Base-by-base conservation (phyloP, 2,329 filamentous ascomycete genomes). In the Ploettnerulaceae sp. region DNA sequence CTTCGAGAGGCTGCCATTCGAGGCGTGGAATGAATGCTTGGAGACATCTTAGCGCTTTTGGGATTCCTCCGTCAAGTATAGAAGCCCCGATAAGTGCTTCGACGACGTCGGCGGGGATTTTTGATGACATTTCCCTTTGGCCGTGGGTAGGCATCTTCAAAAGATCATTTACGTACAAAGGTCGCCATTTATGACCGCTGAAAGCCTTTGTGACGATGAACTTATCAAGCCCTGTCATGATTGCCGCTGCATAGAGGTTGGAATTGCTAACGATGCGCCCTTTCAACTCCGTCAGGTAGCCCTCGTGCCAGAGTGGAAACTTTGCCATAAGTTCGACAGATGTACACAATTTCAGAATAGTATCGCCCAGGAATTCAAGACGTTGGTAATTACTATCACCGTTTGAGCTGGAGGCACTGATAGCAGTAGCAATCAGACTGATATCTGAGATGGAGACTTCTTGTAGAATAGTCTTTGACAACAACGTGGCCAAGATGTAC, bases 281-380 rank as follows among this genome's bases (percentile, higher is more conserved):
- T 57, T 90, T 90, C 50, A 75, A 75, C 2, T 69, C 66, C 0
- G 83, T 82, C 0, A 97, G 72, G 50, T 82, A 84, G 0, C 86
- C 82, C 65, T 96, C 91, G 1, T 87, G 87, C 74, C 79, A 89
- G 4, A 73, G 67, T 0, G 77, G 76, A 50, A 89, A 66, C 24
- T 72, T 61, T 14, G 73, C 71, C 14, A 71, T 69, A 3, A 90
- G 71, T 45, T 89, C 82, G 1, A 88, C 63, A 0, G 81, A 79
- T 0, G 84, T 74, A 36, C 78, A 79, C 47, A 84, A 77, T 59
- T 97, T 97, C 28, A 97, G 71, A 1, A 95, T 72, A 0, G 81
- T 81, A 59, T 97, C 91, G 0, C 93, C 93, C 0, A 96, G 69
- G 56, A 94, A 94, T 62, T 97, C 93, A 0, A 95, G 70, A 2